A percentile compares a stretch with the other conserved stretches of the same genome.
Evolutionary conservation across 371 early-diverging fungal genomes (phyloP).

Genomic region (Modicella reniformis): DNA sequence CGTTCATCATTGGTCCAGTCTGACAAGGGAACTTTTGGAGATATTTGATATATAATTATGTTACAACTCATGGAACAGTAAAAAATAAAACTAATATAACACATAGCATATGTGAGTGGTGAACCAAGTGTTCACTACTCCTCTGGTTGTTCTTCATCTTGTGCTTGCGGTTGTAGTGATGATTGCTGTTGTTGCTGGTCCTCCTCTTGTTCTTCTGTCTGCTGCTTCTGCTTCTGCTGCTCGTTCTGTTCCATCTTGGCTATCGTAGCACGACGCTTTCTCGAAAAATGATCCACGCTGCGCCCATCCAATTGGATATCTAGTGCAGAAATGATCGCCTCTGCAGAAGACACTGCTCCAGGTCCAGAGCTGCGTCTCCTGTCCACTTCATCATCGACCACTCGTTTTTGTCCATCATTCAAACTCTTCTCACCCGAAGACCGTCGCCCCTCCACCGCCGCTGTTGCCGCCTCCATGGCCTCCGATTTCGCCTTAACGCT

Average conservation of each 20-base stretch:
- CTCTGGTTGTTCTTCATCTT: not conserved
- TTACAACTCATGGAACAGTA: too few relatives aligned
- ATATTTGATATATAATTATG: too few relatives aligned
- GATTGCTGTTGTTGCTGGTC: not conserved
- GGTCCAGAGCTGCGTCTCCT: conserved; percentile 26
- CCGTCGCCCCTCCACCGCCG: conserved; percentile 9
- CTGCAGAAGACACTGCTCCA: conserved; percentile 30
- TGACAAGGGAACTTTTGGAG: too few relatives aligned
- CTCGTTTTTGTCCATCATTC: conserved; percentile 40
- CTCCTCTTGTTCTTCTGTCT: conserved; percentile 17
- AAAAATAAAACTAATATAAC: too few relatives aligned
- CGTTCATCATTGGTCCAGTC: too few relatives aligned
- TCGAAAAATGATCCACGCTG: conserved; percentile 51
- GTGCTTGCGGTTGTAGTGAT: not conserved
- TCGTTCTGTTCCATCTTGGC: conserved; percentile 40
- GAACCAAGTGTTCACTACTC: too few relatives aligned
- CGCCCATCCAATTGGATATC: conserved; percentile 53
- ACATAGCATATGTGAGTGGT: too few relatives aligned
- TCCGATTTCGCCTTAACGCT: conserved; percentile 60
- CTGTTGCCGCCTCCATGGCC: conserved; percentile 51
- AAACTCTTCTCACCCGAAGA: conserved; percentile 20
- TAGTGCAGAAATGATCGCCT: conserved; percentile 49
- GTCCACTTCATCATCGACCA: conserved; percentile 26
- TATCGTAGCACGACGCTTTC: conserved; percentile 47
- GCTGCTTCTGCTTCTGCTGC: conserved; percentile 30